Evolutionary conservation across 306 rosid species (phyloP), one percentile per base, ranked within the genome.

Genomic region (Corylus avellana): DNA sequence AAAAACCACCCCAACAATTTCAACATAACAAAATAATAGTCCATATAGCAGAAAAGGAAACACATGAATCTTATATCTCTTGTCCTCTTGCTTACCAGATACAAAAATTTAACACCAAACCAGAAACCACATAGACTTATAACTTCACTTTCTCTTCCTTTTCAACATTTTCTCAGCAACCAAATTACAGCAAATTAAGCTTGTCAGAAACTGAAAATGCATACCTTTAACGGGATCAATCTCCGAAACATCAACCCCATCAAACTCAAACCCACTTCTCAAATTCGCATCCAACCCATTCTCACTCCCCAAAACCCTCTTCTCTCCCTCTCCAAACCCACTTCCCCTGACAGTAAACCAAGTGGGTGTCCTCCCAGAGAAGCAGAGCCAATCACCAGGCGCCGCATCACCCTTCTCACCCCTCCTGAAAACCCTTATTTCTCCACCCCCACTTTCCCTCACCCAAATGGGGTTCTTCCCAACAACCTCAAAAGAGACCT

Each of bases 401-500:
- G 64, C 84, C 84, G 92, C 69, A 25, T 81, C 84, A 47, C 91
- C 97, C 87, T 80, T 89, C 12, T 87, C 93, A 63, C 84, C 86
- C 76, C 86, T 84, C 47, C 86, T 85, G 86, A 87, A 91, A 53
- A 73, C 62, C 73, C 84, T 77, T 77, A 90, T 66, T 55, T 59
- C 53, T 27, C 72, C 85, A 22, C 85, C 82, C 2, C 20, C 76
- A 22, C 53, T 57, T 42, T 78, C 79, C 59, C 79, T 73, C 25
- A 92, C 89, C 97, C 97, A 94, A 74, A 94, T 55, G 75, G 97
- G 98, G 75, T 94, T 94, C 75, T 75, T 86, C 73, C 97, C 98
- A 4, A 83, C 75, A 25, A 91, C 97, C 81, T 90, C 84, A 75
- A 94, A 94, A 32, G 84, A 91, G 83, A 89, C 92, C 85, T 74